A percentile compares a stretch with the other conserved stretches of the same genome.
Conservation (phyloP, 2,329 filamentous ascomycete genomes). For the Fusarium sp. region DNA sequence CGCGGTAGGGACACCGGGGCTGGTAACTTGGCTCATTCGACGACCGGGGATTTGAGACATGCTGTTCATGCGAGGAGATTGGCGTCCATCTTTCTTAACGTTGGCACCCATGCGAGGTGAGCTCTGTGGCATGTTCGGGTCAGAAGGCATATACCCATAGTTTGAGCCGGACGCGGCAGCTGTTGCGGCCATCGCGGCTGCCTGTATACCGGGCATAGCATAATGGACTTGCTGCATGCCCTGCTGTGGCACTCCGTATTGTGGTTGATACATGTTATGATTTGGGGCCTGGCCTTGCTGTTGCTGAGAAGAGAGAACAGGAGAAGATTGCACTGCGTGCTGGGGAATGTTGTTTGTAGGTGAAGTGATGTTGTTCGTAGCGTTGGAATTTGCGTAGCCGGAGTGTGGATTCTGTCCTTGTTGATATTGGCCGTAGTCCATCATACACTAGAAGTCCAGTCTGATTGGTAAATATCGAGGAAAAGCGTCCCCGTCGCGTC, state of each 20-base stretch:
- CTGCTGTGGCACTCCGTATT: conserved; percentile 76
- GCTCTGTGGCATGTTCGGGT: conserved; percentile 72
- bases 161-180: conserved; percentile 87
- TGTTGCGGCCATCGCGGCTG: conserved; percentile 90
- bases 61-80: conserved; percentile 79
- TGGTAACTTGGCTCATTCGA: conserved; percentile 80
- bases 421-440: conserved; percentile 79
- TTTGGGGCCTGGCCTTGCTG: conserved; percentile 68
- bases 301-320: conserved; percentile 81
- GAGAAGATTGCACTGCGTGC: conserved; percentile 76
- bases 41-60: conserved; percentile 68
- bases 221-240: conserved; percentile 75
- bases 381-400: conserved; percentile 68
- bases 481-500: conserved; percentile 42
- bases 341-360: conserved; percentile 75
- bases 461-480: conserved; percentile 41
- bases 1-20: conserved; percentile 76
- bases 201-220: conserved; percentile 82
- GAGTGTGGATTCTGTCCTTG: conserved; percentile 71
- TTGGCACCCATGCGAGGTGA: conserved; percentile 83
- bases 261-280: conserved; percentile 82
- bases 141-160: conserved; percentile 77
- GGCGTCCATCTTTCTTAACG: conserved; percentile 74
- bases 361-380: conserved; percentile 72
- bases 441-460: conserved; percentile 58